phyloP scores from a whole-genome alignment of 805 yeast genomes.

The Myxozyma neglecta region DNA sequence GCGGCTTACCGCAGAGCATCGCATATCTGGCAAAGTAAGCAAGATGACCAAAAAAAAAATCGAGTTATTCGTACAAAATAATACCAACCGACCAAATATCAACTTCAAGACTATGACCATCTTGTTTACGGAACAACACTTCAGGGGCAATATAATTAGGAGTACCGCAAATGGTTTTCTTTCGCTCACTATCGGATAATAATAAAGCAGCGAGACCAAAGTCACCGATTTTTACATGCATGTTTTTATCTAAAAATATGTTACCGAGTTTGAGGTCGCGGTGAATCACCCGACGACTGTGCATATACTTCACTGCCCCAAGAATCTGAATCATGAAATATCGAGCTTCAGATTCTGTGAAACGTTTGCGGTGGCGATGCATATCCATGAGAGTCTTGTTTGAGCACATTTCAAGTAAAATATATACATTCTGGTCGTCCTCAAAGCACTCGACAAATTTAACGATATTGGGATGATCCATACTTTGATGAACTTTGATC shows the following conservation, averaged over 20 bases:
- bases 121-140: slow-evolving; percentile 77
- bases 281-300: slow-evolving; percentile 87
- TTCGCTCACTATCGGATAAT: slow-evolving; percentile 66
- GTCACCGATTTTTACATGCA: slow-evolving; percentile 95
- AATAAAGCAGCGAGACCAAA: slow-evolving; percentile 98
- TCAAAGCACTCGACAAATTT: slow-evolving; percentile 95
- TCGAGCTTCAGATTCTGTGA: slow-evolving; percentile 90
- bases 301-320: slow-evolving; percentile 93
- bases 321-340: slow-evolving; percentile 86
- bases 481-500: slow-evolving; percentile 88
- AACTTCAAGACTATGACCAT: slow-evolving; percentile 91
- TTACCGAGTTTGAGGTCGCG: slow-evolving; percentile 95
- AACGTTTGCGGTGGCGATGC: slow-evolving; percentile 75
- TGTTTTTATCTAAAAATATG: slow-evolving; percentile 87
- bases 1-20: slow-evolving; percentile 89
- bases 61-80: slow-evolving; percentile 57
- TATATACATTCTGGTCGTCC: slow-evolving; percentile 91
- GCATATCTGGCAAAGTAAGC: slow-evolving; percentile 49
- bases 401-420: slow-evolving; percentile 90
- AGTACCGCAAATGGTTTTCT: slow-evolving; percentile 95
- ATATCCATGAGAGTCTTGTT: slow-evolving; percentile 93
- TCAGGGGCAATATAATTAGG: slow-evolving; percentile 99
- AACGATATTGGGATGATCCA: slow-evolving; percentile 86
- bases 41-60: not conserved
- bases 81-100: slow-evolving; percentile 98